phyloP scores from a whole-genome alignment of 1,284 basidiomycete genomes.

The Naganishia sp. region DNA sequence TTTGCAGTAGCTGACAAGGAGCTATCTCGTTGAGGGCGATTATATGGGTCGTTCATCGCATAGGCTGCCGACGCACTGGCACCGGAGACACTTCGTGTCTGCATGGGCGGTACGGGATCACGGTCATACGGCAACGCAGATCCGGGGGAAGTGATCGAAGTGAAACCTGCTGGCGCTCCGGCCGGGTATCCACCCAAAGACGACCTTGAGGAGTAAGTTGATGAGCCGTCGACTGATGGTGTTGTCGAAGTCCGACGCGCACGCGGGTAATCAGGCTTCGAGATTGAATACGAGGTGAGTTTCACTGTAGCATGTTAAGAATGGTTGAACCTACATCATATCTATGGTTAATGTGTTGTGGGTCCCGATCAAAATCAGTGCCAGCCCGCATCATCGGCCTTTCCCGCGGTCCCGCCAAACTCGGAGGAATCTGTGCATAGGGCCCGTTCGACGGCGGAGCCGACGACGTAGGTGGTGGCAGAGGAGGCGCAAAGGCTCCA shows the following conservation, averaged over 20 bases:
- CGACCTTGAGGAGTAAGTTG: slow-evolving; percentile 1
- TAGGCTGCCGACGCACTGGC: slow-evolving; percentile 18
- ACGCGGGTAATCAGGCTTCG: slow-evolving; percentile 12
- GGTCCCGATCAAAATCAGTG: neutral
- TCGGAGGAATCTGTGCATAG: neutral
- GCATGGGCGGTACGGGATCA: neutral
- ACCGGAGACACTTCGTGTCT: slow-evolving; percentile 18
- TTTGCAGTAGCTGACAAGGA: slow-evolving; percentile 5
- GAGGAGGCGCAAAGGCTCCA: slow-evolving; percentile 33
- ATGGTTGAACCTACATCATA: slow-evolving; percentile 4
- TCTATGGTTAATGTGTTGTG: neutral
- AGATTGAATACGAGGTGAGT: neutral
- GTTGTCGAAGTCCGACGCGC: slow-evolving; percentile 12
- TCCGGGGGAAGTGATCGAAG: neutral
- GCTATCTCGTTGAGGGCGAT: slow-evolving; percentile 11
- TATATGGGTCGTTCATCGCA: slow-evolving; percentile 5
- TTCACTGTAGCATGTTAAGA: neutral
- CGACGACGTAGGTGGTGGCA: slow-evolving; percentile 22
- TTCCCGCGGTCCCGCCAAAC: slow-evolving; percentile 11
- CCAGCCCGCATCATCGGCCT: slow-evolving; percentile 12
- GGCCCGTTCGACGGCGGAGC: slow-evolving; percentile 17
- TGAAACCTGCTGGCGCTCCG: slow-evolving; percentile 1
- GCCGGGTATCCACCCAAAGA: slow-evolving; percentile 4
- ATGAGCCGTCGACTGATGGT: neutral
- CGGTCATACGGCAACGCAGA: slow-evolving; percentile 1